Evolutionary conservation across 768 basidiomycete genomes (phyloP).

Genomic region (Mycena kentingensis): DNA sequence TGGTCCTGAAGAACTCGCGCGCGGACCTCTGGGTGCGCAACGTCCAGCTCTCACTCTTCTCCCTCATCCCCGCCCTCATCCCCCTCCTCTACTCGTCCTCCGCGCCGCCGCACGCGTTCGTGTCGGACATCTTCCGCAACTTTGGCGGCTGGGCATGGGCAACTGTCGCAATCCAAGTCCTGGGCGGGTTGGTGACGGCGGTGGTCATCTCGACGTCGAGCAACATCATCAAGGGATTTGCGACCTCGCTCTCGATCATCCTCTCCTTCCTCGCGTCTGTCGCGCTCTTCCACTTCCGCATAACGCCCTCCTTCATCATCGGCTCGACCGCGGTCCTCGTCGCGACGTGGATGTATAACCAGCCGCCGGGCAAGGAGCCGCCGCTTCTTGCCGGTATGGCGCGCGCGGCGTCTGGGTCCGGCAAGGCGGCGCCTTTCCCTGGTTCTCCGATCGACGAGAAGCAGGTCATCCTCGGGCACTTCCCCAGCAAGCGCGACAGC

Average conservation of each 20-base stretch:
- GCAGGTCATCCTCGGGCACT: constrained; percentile 64
- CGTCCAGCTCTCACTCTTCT: constrained; percentile 87
- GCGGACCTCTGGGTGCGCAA: constrained; percentile 91
- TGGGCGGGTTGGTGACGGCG: constrained; percentile 92
- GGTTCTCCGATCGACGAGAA: constrained; percentile 45
- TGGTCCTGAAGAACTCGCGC: constrained; percentile 83
- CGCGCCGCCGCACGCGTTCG: constrained; percentile 45
- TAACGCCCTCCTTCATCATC: constrained; percentile 84
- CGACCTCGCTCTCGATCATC: constrained; percentile 91
- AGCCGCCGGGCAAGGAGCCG: constrained; percentile 47
- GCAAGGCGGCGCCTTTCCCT: constrained; percentile 32
- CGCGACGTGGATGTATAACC: constrained; percentile 96
- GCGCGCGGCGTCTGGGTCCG: constrained; percentile 25
- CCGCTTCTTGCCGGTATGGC: constrained; percentile 25
- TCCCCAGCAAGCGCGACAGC: constrained; percentile 37
- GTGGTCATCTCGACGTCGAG: constrained; percentile 97
- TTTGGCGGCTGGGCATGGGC: constrained; percentile 97
- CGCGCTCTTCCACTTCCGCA: constrained; percentile 84
- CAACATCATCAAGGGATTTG: constrained; percentile 97
- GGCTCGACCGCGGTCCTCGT: constrained; percentile 84
- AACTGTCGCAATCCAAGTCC: constrained; percentile 85
- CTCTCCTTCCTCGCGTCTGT: constrained; percentile 94
- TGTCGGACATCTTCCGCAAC: constrained; percentile 71
- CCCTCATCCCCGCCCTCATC: constrained; percentile 76
- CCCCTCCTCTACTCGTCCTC: constrained; percentile 64